Conservation (phyloP, 495 filamentous ascomycete species). For the Lepidopterella palustris region DNA sequence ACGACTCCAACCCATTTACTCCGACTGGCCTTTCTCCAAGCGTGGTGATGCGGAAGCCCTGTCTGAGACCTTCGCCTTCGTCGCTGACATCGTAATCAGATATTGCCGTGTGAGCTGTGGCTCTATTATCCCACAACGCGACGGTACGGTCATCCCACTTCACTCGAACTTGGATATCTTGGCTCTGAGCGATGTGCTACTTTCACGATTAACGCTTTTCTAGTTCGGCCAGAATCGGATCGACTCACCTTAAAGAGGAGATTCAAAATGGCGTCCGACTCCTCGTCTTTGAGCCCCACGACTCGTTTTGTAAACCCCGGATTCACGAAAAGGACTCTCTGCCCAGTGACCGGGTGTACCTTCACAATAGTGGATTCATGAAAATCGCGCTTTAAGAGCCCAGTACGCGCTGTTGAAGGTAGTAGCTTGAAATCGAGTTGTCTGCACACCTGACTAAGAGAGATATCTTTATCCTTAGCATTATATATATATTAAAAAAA, state of each 20-base stretch:
- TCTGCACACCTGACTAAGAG: too few species aligned
- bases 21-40: constrained; percentile 42
- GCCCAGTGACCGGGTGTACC: constrained; percentile 16
- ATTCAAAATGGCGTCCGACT: constrained; percentile 22
- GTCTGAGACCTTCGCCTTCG: constrained; percentile 39
- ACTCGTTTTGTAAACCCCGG: constrained; percentile 20
- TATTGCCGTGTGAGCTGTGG: constrained; percentile 49
- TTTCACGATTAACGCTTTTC: neutral
- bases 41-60: constrained; percentile 46
- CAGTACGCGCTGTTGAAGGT: too few species aligned
- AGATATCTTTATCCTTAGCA: too few species aligned
- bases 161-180: constrained; percentile 20
- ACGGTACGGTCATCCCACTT: constrained; percentile 24
- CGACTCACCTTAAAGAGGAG: constrained; percentile 18
- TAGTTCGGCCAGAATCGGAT: neutral
- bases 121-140: constrained; percentile 22
- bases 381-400: too few species aligned
- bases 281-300: constrained; percentile 23
- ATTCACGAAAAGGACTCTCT: constrained; percentile 23
- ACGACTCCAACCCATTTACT: constrained; percentile 40
- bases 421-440: too few species aligned
- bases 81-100: constrained; percentile 46
- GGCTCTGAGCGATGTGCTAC: constrained; percentile 21
- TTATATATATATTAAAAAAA: too few species aligned
- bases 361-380: constrained; percentile 23